A percentile compares a stretch with the other conserved stretches of the same genome.
Evolutionary conservation across 345 rosid species (phyloP).

Genomic region (Turritis glabra): DNA sequence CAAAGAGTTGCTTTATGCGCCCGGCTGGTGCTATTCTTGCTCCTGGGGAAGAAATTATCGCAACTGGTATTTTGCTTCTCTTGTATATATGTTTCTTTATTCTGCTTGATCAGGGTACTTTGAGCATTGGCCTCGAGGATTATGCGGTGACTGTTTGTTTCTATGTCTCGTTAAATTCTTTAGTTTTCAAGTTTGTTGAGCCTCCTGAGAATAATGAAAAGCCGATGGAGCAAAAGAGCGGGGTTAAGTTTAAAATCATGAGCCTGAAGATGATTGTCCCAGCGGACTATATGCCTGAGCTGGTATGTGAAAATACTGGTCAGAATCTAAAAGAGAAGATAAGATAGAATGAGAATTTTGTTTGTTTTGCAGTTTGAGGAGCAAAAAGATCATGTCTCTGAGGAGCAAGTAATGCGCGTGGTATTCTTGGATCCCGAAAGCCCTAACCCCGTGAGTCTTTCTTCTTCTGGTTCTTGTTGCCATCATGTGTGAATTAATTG

Average conservation of each 20-base stretch:
- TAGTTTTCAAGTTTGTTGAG: conserved; percentile 98
- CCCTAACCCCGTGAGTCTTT: conserved; percentile 61
- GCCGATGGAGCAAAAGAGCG: conserved; percentile 72
- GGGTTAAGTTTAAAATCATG: conserved; percentile 86
- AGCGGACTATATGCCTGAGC: conserved; percentile 87
- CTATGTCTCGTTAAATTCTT: not conserved
- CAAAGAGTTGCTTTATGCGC: conserved; percentile 99
- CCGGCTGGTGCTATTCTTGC: conserved; percentile 91
- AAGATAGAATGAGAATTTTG: not conserved
- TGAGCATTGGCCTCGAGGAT: not conserved
- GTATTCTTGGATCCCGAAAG: conserved; percentile 82
- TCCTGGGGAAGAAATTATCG: conserved; percentile 79
- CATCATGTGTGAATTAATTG: not conserved
- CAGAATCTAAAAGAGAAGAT: not conserved
- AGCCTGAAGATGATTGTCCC: conserved; percentile 81
- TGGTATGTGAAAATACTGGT: conserved; percentile 55
- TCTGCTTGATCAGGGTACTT: not conserved
- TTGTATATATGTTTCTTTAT: not conserved
- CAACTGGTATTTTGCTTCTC: conserved; percentile 64
- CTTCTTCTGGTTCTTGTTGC: not conserved
- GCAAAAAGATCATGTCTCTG: conserved; percentile 74
- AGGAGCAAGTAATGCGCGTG: conserved; percentile 81
- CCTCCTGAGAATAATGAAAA: conserved; percentile 85
- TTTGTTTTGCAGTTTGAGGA: conserved; percentile 76
- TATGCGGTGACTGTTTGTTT: conserved; percentile 6